Evolutionary conservation across 2,329 filamentous ascomycete genomes (phyloP).

Genomic region (Aspergillus brasiliensis): DNA sequence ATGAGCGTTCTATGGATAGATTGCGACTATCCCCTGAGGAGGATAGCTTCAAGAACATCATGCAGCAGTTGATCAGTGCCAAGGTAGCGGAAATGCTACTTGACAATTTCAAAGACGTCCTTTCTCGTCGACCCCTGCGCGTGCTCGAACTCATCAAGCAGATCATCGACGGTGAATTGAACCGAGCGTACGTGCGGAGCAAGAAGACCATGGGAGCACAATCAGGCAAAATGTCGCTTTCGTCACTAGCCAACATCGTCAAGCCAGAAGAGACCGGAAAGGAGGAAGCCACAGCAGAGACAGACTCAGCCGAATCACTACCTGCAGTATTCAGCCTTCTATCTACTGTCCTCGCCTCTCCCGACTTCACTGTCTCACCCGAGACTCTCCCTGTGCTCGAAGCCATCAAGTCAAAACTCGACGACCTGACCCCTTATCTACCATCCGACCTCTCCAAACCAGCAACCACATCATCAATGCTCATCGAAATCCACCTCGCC

Average conservation of each 20-base stretch:
- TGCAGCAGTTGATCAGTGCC: conserved; percentile 42
- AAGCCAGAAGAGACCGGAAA: conserved; percentile 19
- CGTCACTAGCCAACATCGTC: conserved; percentile 40
- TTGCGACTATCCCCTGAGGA: conserved; percentile 20
- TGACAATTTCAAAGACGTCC: conserved; percentile 45
- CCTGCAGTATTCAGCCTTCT: conserved; percentile 46
- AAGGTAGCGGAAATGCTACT: conserved; percentile 46
- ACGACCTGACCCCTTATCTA: conserved; percentile 38
- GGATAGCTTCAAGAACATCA: conserved; percentile 30
- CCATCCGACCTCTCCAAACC: conserved; percentile 37
- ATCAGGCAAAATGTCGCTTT: conserved; percentile 33
- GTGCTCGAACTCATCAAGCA: conserved; percentile 47
- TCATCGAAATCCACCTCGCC: conserved; percentile 44
- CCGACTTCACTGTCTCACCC: conserved; percentile 39
- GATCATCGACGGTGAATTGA: conserved; percentile 42
- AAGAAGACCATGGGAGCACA: conserved; percentile 9
- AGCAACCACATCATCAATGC: conserved; percentile 45
- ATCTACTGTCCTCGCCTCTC: conserved; percentile 46
- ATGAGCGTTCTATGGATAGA: conserved; percentile 7
- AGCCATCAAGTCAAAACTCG: conserved; percentile 38
- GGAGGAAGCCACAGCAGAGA: conserved; percentile 13
- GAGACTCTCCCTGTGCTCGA: conserved; percentile 33
- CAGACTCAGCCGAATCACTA: conserved; percentile 40
- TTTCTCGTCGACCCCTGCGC: conserved; percentile 43
- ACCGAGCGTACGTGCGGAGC: conserved; percentile 13